Evolutionary conservation across 306 rosid genomes (phyloP), one percentile per base, ranked within the genome.

Genomic region (Acmispon strigosus): DNA sequence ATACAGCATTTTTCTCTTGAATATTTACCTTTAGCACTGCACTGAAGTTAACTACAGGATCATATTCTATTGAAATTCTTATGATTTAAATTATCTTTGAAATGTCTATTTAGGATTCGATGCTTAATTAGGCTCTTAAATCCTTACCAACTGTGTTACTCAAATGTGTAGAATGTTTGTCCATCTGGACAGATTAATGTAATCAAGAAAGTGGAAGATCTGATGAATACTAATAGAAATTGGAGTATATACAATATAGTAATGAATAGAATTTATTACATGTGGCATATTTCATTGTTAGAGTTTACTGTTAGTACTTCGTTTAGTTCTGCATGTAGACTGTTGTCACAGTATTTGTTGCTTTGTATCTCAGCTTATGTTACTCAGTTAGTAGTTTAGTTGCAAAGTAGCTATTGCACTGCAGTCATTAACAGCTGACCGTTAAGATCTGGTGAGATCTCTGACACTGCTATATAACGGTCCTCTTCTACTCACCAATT

Each of bases 1-100:
- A 36, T 16, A 27, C 44, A 12, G 5, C 39, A 49, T 74, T 41
- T n/a, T 16, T 68, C 34, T 48, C 6, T 51, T 10, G 19, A 59
- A 43, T 59, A 54, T 11, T 68, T 41, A 51, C 45, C 15, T 32
- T 18, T 11, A 4, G n/a, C 34, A 19, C 20, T 24, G 16, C 63
- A 15, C 62, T 6, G 18, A 27, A 10, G 44, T 52, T 53, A 42
- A 54, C 34, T 48, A 52, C 7, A 24, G 27, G 43, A 5, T 54
- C 62, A 37, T 77, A 73, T 54, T 32, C 29, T 41, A 20, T 62
- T 10, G 27, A 62, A 62, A 6, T 27, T 69, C 16, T 66, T 19
- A 42, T 49, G 54, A 58, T 59, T 75, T 66, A 66, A 59, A 12
- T 48, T 36, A 50, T 52, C 37, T 56, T 59, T 59, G 34, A 41